These are phyloP conservation scores for Meyerozyma guilliermondii DNA, from an alignment of 1,139 yeast species.

Conservation along the genomic window DNA sequence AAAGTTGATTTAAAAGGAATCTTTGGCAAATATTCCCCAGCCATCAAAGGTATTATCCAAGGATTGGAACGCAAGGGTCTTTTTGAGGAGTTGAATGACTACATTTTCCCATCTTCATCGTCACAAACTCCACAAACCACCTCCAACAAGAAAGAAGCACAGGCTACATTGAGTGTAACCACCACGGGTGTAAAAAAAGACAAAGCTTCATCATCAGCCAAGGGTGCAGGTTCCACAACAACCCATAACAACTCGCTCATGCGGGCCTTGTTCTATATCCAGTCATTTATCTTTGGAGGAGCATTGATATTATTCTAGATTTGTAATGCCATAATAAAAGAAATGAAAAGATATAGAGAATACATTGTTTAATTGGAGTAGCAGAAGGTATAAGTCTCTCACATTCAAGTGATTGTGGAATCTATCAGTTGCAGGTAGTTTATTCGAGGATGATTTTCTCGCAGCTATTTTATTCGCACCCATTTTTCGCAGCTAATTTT, in stretches of 20 bases:
- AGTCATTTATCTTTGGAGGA: conserved; percentile 19
- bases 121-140: not conserved
- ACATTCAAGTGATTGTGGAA: too few species aligned
- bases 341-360: too few species aligned
- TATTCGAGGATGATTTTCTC: too few species aligned
- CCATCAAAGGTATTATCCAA: conserved; percentile 23
- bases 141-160: too few species aligned
- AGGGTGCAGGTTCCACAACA: conserved; percentile 5
- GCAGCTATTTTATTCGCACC: too few species aligned
- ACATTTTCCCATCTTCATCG: conserved; percentile 27
- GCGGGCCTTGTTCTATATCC: conserved; percentile 14
- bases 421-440: too few species aligned
- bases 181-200: not conserved
- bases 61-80: conserved; percentile 38
- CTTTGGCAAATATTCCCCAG: conserved; percentile 28
- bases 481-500: too few species aligned
- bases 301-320: conserved; percentile 11
- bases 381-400: too few species aligned
- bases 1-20: conserved; percentile 10
- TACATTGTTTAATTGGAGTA: too few species aligned
- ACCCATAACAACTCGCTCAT: conserved; percentile 10
- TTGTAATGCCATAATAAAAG: not conserved
- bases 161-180: too few species aligned
- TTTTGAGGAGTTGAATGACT: conserved; percentile 34
- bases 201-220: conserved; percentile 5